phyloP scores from a whole-genome alignment of 192 early-diverging fungal species.

The Endogone sp. region DNA sequence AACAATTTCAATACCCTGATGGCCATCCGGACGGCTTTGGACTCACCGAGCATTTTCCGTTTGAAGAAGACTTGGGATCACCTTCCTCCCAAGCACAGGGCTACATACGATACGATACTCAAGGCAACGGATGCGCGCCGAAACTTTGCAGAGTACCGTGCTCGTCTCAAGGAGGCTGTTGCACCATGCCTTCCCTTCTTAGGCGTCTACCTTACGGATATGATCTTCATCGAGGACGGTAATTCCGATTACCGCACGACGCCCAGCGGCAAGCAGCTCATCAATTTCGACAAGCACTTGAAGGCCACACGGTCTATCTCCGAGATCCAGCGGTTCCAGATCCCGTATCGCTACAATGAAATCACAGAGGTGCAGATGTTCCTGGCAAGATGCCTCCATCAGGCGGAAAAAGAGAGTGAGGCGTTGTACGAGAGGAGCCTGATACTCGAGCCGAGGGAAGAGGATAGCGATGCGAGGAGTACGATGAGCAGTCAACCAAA shows the following conservation, averaged over 20 bases:
- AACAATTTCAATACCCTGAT: slow-evolving; percentile 73
- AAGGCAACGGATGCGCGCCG: slow-evolving; percentile 56
- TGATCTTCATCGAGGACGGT: slow-evolving; percentile 84
- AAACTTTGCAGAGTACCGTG: slow-evolving; percentile 61
- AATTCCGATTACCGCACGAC: slow-evolving; percentile 59
- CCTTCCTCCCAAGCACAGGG: slow-evolving; percentile 63
- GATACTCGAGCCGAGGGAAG: slow-evolving; percentile 66
- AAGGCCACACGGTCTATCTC: slow-evolving; percentile 56
- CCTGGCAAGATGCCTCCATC: slow-evolving; percentile 65
- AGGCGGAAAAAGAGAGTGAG: slow-evolving; percentile 45
- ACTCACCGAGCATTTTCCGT: slow-evolving; percentile 64
- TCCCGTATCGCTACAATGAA: slow-evolving; percentile 47
- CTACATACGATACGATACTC: slow-evolving; percentile 55
- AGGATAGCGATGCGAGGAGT: too few species aligned
- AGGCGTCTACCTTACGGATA: slow-evolving; percentile 74
- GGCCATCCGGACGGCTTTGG: slow-evolving; percentile 75
- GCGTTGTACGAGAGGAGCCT: slow-evolving; percentile 76
- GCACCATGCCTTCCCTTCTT: slow-evolving; percentile 75
- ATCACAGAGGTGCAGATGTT: neutral
- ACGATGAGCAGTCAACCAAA: too few species aligned
- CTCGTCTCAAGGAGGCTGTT: slow-evolving; percentile 37
- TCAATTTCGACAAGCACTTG: slow-evolving; percentile 83
- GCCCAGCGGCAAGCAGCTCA: slow-evolving; percentile 31
- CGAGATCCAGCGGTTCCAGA: slow-evolving; percentile 75
- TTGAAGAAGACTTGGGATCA: slow-evolving; percentile 66